phyloP scores from a whole-genome alignment of 2,329 filamentous ascomycete species.

The Trichophyton rubrum region DNA sequence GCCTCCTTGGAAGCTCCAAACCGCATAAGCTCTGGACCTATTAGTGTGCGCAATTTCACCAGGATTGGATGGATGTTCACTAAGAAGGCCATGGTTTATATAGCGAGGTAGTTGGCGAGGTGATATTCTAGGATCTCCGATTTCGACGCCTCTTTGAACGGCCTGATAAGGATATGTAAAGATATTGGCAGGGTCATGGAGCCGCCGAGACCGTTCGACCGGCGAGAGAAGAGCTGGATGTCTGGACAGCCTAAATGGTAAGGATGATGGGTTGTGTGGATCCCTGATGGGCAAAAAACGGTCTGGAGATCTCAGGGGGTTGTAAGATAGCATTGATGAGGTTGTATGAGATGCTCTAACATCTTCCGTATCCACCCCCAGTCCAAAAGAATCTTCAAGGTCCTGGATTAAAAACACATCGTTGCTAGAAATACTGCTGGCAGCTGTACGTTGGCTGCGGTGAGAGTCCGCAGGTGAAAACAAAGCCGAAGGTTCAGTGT shows the following conservation, averaged over 20 bases:
- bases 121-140: slow-evolving; percentile 13
- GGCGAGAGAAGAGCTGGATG: slow-evolving; percentile 33
- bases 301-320: slow-evolving; percentile 35
- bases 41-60: background rate
- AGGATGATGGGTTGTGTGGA: slow-evolving; percentile 29
- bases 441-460: background rate
- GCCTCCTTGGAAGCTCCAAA: slow-evolving; percentile 68
- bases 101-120: slow-evolving; percentile 26
- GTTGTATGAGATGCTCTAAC: background rate
- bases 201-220: slow-evolving; percentile 36
- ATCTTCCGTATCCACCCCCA: background rate
- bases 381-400: background rate
- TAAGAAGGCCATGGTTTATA: slow-evolving; percentile 18
- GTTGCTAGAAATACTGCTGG: slow-evolving; percentile 1
- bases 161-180: slow-evolving; percentile 36
- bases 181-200: slow-evolving; percentile 38
- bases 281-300: slow-evolving; percentile 45
- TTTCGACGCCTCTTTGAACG: slow-evolving; percentile 15
- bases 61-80: slow-evolving; percentile 8
- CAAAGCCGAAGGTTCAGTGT: slow-evolving; percentile 1
- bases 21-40: slow-evolving; percentile 38
- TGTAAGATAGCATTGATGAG: slow-evolving; percentile 8
- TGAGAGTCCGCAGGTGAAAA: background rate
- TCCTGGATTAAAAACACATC: background rate
- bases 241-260: slow-evolving; percentile 43